Percentiles rank a stretch among this genome's conserved stretches.
Evolutionary conservation across 2,329 filamentous ascomycete genomes (phyloP).

Genomic region (Cadophora luteo-olivacea): DNA sequence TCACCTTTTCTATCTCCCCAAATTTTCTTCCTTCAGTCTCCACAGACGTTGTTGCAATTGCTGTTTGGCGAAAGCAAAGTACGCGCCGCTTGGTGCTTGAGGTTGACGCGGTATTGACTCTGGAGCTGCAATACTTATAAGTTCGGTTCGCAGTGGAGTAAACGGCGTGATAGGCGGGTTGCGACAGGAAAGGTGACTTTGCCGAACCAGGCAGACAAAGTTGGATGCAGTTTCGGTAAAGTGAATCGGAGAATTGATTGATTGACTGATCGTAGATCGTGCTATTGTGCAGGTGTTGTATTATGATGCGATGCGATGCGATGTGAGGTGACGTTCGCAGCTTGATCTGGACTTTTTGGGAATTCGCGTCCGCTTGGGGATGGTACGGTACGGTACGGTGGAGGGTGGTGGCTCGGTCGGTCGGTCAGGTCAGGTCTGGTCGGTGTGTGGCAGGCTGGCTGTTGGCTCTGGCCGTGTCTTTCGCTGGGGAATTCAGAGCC

Average conservation of each 20-base stretch:
- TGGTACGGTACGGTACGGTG: not conserved
- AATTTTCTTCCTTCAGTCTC: not conserved
- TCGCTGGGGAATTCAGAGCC: conserved; percentile 19
- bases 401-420: not conserved
- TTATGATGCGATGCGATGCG: not conserved
- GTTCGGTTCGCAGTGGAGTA: not conserved
- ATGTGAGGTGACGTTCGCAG: not conserved
- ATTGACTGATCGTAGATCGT: not conserved
- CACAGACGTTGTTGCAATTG: not conserved
- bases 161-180: not conserved
- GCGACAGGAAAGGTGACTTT: too few species aligned
- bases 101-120: conserved; percentile 9
- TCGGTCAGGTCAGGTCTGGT: not conserved
- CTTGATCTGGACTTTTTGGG: not conserved
- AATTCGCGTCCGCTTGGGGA: conserved; percentile 3
- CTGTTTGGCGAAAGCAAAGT: not conserved
- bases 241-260: not conserved
- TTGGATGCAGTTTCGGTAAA: not conserved
- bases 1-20: conserved; percentile 36
- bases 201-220: not conserved
- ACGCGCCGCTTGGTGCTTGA: not conserved
- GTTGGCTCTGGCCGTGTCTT: not conserved
- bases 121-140: not conserved
- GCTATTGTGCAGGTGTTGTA: not conserved
- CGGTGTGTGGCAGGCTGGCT: not conserved